These are phyloP conservation scores for Arthrobotrys megalospora DNA, from an alignment of 2,329 filamentous ascomycete species.

Conservation along the genomic window DNA sequence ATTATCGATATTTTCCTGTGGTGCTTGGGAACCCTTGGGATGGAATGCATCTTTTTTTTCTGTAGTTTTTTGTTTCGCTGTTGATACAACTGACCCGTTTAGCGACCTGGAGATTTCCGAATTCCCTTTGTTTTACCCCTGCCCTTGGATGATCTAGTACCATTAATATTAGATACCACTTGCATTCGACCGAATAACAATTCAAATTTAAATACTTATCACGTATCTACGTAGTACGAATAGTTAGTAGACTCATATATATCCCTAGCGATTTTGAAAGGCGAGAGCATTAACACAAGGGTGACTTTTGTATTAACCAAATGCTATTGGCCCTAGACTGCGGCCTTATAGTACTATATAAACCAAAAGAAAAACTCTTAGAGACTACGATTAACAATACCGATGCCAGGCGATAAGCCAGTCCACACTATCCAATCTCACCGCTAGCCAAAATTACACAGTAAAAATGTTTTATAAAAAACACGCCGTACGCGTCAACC, in stretches of 20 bases:
- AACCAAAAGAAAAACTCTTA: conserved; percentile 1
- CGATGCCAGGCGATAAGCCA: background rate
- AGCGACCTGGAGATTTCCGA: conserved; percentile 8
- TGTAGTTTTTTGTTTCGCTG: background rate
- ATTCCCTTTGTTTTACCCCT: conserved; percentile 5
- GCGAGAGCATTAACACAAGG: background rate
- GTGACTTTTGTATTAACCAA: conserved; percentile 25
- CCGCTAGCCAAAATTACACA: background rate
- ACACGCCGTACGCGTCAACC: background rate
- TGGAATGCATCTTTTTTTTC: conserved; percentile 12
- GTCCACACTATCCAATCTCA: background rate
- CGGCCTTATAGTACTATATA: conserved; percentile 9
- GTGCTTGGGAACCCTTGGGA: conserved; percentile 11
- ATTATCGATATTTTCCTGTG: background rate
- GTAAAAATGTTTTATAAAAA: no score
- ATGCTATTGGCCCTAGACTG: conserved; percentile 12
- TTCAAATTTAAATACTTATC: background rate
- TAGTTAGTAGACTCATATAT: no score
- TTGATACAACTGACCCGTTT: conserved; percentile 27
- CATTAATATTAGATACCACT: conserved; percentile 20
- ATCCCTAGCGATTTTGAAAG: background rate
- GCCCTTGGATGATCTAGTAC: background rate
- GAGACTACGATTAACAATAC: conserved; percentile 19
- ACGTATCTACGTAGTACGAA: no score
- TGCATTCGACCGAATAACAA: conserved; percentile 9